Conservation (phyloP, 148 eudicot species). For the Euryodendron excelsum region DNA sequence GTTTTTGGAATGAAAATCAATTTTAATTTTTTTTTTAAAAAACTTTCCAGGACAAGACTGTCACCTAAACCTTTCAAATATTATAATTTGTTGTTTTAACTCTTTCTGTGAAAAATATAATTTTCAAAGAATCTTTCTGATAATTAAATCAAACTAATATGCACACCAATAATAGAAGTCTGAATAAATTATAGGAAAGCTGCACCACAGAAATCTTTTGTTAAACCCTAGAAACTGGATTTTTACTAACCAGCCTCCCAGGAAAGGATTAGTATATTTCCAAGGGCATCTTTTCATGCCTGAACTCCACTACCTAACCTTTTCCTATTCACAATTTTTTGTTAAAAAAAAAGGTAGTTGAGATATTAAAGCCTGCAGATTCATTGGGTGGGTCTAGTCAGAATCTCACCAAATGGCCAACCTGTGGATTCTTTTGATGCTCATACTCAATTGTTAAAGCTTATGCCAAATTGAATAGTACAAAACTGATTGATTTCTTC, state of each 20-base stretch:
- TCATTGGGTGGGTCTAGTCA: constrained; percentile 58
- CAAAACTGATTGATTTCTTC: constrained; percentile 6
- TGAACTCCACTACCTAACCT: constrained; percentile 41
- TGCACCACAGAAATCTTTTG: constrained; percentile 19
- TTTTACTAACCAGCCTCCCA: constrained; percentile 33
- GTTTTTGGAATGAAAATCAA: neutral
- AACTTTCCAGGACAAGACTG: constrained; percentile 8
- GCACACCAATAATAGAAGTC: constrained; percentile 35
- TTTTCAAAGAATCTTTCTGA: constrained; percentile 40
- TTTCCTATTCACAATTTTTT: constrained; percentile 14
- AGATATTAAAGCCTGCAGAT: constrained; percentile 26
- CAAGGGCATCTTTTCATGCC: constrained; percentile 25
- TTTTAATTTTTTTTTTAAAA: neutral
- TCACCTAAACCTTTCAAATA: constrained; percentile 22
- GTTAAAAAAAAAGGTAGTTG: neutral
- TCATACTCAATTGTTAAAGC: neutral
- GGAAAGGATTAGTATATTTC: constrained; percentile 26
- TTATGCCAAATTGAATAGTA: constrained; percentile 9
- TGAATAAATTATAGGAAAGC: constrained; percentile 25
- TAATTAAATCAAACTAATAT: constrained; percentile 21
- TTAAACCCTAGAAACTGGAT: constrained; percentile 15
- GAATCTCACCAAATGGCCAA: constrained; percentile 44
- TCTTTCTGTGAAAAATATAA: constrained; percentile 28
- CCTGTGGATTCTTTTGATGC: constrained; percentile 53
- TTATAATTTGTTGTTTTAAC: constrained; percentile 24